Conservation (phyloP, 139 green algal genomes). For the Mychonastes homosphaera region DNA sequence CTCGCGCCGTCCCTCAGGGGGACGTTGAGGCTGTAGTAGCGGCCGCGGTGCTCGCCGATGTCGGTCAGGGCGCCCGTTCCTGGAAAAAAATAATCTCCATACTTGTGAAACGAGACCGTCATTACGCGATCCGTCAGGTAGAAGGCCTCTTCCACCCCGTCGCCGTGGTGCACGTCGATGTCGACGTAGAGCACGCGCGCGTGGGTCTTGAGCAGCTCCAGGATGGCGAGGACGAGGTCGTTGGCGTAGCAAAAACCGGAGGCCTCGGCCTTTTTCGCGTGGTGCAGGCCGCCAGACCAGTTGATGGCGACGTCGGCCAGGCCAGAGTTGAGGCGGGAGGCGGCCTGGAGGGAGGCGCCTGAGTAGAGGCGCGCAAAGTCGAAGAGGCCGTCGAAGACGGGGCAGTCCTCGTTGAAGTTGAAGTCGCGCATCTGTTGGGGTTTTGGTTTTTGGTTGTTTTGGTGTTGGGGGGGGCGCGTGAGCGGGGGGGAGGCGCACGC, state of each 20-base stretch:
- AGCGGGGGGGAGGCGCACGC: background rate
- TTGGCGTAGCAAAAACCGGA: constrained; percentile 97
- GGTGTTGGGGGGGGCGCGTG: background rate
- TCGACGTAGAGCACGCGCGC: constrained; percentile 76
- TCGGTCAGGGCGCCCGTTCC: constrained; percentile 84
- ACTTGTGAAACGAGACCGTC: constrained; percentile 83
- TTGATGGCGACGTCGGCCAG: constrained; percentile 91
- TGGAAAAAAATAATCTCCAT: constrained; percentile 86
- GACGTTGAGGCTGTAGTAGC: constrained; percentile 75
- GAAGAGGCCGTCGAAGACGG: constrained; percentile 73
- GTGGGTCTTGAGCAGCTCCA: constrained; percentile 95
- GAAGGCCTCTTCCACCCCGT: constrained; percentile 97
- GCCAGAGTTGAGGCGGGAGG: constrained; percentile 73
- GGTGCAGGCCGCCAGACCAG: constrained; percentile 94
- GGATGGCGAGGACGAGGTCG: constrained; percentile 91
- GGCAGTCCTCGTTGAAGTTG: constrained; percentile 86
- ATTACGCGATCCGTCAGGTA: constrained; percentile 50
- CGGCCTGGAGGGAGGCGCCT: constrained; percentile 67
- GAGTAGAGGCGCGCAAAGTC: constrained; percentile 75
- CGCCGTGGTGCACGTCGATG: constrained; percentile 95
- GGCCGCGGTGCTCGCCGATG: constrained; percentile 63
- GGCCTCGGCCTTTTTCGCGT: constrained; percentile 88
- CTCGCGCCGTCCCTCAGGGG: constrained; percentile 79
- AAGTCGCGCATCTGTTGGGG: constrained; percentile 46
- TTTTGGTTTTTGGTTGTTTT: constrained; percentile 6